A percentile compares a stretch with the other conserved stretches of the same genome.
phyloP scores from a whole-genome alignment of 2,329 filamentous ascomycete genomes.

The Fusarium nelsonii region DNA sequence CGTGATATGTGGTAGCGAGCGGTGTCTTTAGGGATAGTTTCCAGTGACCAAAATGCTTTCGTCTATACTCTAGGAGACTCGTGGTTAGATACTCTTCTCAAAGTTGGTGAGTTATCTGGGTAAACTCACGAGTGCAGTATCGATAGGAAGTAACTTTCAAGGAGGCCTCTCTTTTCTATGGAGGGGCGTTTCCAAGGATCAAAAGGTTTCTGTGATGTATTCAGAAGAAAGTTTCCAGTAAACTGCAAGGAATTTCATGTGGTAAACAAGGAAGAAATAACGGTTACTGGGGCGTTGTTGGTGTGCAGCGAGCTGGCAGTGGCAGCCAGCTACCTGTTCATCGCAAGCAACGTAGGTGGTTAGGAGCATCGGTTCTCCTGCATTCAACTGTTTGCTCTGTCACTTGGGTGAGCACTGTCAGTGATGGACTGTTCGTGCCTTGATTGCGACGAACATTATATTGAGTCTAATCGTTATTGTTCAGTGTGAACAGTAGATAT shows the following conservation, averaged over 20 bases:
- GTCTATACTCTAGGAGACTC: background rate
- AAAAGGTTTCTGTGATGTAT: background rate
- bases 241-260: background rate
- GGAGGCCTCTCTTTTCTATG: background rate
- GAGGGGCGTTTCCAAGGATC: background rate
- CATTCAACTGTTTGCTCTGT: background rate
- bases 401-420: background rate
- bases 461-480: background rate
- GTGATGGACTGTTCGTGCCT: background rate
- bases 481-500: background rate
- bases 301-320: conserved; percentile 15
- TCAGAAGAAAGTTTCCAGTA: background rate
- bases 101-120: background rate
- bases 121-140: background rate
- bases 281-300: background rate
- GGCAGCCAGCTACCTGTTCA: conserved; percentile 6
- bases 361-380: background rate
- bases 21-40: background rate
- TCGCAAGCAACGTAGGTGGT: background rate
- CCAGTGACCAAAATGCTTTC: background rate
- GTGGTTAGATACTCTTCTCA: background rate
- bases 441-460: background rate
- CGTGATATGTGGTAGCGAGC: background rate
- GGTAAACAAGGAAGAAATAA: background rate
- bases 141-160: background rate